Evolutionary conservation across 1,284 basidiomycete species (phyloP).

Genomic region (Boletus smithii): DNA sequence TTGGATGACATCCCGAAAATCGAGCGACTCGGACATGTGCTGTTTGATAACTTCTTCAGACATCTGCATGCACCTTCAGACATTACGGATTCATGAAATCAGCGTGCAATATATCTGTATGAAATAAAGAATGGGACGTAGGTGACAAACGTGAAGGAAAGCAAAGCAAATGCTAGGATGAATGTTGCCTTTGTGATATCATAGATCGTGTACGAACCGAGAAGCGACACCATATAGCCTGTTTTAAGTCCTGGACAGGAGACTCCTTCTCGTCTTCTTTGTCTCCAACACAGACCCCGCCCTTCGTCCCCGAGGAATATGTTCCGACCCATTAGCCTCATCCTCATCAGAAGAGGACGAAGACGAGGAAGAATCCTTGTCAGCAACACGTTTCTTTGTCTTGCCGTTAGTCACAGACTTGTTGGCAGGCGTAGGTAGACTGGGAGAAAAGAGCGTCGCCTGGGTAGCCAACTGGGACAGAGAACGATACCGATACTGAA

Average conservation of each 20-base stretch:
- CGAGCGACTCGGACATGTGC: too few relatives aligned
- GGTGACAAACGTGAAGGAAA: too few relatives aligned
- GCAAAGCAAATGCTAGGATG: not conserved
- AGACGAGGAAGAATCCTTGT: conserved; percentile 36
- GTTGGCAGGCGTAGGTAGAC: conserved; percentile 24
- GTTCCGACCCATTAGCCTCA: conserved; percentile 40
- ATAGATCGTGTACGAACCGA: too few relatives aligned
- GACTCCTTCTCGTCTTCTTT: conserved; percentile 27
- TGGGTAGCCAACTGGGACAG: conserved; percentile 49
- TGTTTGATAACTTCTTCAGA: too few relatives aligned
- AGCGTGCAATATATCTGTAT: too few relatives aligned
- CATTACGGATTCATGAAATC: too few relatives aligned
- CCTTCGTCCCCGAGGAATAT: conserved; percentile 56
- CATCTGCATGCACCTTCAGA: too few relatives aligned
- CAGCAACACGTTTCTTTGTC: conserved; percentile 34
- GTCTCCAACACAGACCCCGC: conserved; percentile 43
- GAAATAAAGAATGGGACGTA: too few relatives aligned
- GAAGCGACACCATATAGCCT: too few relatives aligned
- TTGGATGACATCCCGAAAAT: too few relatives aligned
- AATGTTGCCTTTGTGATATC: not conserved
- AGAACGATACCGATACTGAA: conserved; percentile 41
- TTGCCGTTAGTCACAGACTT: conserved; percentile 25
- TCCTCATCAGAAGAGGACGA: conserved; percentile 36
- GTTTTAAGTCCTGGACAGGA: conserved; percentile 10
- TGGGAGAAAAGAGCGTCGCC: conserved; percentile 42